phyloP scores from a whole-genome alignment of 2,329 filamentous ascomycete species.

The Elsinoe australis region DNA sequence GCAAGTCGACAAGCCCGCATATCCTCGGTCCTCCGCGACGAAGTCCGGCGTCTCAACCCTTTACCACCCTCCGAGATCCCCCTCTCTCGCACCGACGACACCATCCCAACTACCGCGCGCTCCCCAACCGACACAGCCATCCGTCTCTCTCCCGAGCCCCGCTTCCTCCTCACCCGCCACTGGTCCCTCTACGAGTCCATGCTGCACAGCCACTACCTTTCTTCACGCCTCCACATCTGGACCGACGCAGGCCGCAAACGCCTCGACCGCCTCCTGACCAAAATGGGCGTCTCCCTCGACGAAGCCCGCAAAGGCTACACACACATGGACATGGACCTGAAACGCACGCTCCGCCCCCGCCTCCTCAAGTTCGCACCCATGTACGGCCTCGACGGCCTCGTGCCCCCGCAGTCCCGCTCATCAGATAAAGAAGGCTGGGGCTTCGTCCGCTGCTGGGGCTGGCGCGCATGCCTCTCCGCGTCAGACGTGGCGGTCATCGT shows the following conservation, averaged over 20 bases:
- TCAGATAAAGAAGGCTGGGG: constrained; percentile 88
- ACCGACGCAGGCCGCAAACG: constrained; percentile 81
- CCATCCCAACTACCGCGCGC: constrained; percentile 80
- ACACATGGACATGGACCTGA: constrained; percentile 97
- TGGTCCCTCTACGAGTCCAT: constrained; percentile 99
- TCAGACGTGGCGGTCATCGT: constrained; percentile 91
- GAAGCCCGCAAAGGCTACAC: constrained; percentile 95
- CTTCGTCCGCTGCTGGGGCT: constrained; percentile 95
- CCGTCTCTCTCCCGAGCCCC: constrained; percentile 83
- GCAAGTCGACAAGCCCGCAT: constrained; percentile 65
- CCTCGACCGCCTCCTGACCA: constrained; percentile 87
- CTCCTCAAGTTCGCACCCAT: constrained; percentile 85
- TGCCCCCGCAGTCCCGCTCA: constrained; percentile 52
- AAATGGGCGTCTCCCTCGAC: constrained; percentile 91
- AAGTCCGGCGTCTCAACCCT: constrained; percentile 88
- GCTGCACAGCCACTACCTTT: constrained; percentile 92
- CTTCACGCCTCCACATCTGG: constrained; percentile 88
- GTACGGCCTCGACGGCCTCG: constrained; percentile 89
- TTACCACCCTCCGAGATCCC: constrained; percentile 49
- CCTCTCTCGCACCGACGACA: constrained; percentile 59
- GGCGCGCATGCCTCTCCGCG: constrained; percentile 87
- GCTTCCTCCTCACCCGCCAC: constrained; percentile 84
- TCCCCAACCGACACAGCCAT: constrained; percentile 90
- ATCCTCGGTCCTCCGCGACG: constrained; percentile 78
- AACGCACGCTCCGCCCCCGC: constrained; percentile 75